Conservation (phyloP, 352 stramenopile species). For the Phytophthora litchii region DNA sequence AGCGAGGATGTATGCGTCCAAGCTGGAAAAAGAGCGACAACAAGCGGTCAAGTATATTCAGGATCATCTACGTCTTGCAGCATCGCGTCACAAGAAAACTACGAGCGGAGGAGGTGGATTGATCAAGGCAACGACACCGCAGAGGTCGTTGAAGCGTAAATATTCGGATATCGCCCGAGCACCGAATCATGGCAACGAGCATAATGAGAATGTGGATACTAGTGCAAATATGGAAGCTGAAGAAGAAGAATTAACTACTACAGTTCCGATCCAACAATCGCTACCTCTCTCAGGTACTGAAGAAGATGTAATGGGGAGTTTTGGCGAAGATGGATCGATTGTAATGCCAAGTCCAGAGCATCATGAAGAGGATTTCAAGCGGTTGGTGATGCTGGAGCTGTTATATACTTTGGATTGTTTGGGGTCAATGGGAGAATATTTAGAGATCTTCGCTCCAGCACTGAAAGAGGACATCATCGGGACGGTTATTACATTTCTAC, state of each 20-base stretch:
- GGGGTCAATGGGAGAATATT: conserved; percentile 83
- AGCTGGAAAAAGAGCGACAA: conserved; percentile 70
- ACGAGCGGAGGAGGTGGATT: conserved; percentile 17
- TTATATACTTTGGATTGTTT: conserved; percentile 86
- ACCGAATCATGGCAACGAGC: conserved; percentile 21
- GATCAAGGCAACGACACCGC: conserved; percentile 25
- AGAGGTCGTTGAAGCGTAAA: conserved; percentile 53
- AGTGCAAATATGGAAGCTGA: conserved; percentile 26
- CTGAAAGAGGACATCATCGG: conserved; percentile 86
- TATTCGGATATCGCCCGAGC: conserved; percentile 40
- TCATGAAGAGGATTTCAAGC: conserved; percentile 82
- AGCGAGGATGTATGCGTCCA: conserved; percentile 76
- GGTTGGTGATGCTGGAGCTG: conserved; percentile 82
- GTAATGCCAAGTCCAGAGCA: conserved; percentile 40
- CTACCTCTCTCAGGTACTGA: conserved; percentile 27
- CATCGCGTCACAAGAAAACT: conserved; percentile 42
- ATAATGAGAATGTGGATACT: conserved; percentile 25
- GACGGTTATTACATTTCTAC: conserved; percentile 84
- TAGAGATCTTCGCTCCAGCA: conserved; percentile 82
- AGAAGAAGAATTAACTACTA: conserved; percentile 23
- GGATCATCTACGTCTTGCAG: conserved; percentile 52
- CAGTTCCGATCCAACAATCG: conserved; percentile 24
- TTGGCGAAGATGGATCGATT: conserved; percentile 34
- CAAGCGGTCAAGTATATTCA: conserved; percentile 84
- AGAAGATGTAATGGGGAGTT: conserved; percentile 30